Conservation (phyloP, 164 flowering plant species). For the Hamamelis virginiana region DNA sequence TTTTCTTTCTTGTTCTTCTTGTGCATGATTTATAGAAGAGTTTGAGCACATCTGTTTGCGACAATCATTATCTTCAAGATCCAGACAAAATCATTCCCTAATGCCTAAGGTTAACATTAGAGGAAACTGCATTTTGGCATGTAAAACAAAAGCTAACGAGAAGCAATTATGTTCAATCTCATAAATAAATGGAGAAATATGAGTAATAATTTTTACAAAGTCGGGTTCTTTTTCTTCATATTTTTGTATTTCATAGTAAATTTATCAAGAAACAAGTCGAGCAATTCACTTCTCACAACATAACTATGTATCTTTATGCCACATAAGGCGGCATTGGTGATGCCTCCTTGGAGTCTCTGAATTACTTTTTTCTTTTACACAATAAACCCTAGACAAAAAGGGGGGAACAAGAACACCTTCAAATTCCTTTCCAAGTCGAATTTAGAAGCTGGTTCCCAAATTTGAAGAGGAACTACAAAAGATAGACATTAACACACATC, state of each 20-base stretch:
- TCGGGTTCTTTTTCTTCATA: constrained; percentile 2
- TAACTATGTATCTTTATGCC: constrained; percentile 21
- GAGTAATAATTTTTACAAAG: constrained; percentile 13
- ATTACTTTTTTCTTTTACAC: constrained; percentile 17
- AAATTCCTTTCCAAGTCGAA: constrained; percentile 23
- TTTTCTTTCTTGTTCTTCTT: too few relatives aligned
- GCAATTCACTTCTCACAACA: constrained; percentile 28
- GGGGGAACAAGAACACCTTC: constrained; percentile 34
- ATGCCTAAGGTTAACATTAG: too few relatives aligned
- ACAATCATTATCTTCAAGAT: too few relatives aligned
- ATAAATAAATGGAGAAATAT: neutral
- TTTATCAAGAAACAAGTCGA: constrained; percentile 19
- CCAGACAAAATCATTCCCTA: too few relatives aligned
- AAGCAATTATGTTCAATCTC: neutral
- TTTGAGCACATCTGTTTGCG: too few relatives aligned
- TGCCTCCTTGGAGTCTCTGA: constrained; percentile 21
- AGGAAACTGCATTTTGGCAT: neutral
- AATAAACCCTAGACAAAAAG: constrained; percentile 29
- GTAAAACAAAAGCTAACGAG: too few relatives aligned
- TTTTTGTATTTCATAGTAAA: constrained; percentile 22
- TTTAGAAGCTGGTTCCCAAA: constrained; percentile 34
- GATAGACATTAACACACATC: constrained; percentile 9
- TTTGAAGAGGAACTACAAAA: constrained; percentile 6
- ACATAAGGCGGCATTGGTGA: constrained; percentile 15
- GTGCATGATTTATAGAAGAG: too few relatives aligned